phyloP scores from a whole-genome alignment of 2,329 filamentous ascomycete genomes.

The Trichoderma atroviride region DNA sequence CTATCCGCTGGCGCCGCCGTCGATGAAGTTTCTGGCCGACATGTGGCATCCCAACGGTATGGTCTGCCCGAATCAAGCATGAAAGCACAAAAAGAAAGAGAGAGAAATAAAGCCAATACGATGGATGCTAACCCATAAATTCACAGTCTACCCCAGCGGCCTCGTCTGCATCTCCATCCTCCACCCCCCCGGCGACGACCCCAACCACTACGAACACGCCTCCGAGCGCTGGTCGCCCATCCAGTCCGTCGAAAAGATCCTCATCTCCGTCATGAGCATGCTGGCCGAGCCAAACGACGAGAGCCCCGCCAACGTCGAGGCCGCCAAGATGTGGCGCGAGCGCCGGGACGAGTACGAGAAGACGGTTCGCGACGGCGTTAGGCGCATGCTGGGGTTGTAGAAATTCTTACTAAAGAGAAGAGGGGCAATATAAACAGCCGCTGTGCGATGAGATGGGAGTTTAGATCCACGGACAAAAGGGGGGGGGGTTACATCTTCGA shows the following conservation, averaged over 20 bases:
- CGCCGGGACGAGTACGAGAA: constrained; percentile 80
- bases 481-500: background rate
- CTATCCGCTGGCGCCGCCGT: constrained; percentile 93
- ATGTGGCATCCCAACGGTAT: constrained; percentile 96
- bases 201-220: constrained; percentile 96
- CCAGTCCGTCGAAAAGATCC: constrained; percentile 95
- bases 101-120: background rate
- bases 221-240: constrained; percentile 96
- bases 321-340: constrained; percentile 95
- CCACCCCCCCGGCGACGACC: constrained; percentile 93
- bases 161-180: constrained; percentile 98
- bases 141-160: constrained; percentile 82
- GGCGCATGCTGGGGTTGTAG: constrained; percentile 73
- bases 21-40: constrained; percentile 92
- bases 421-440: constrained; percentile 4
- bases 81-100: background rate
- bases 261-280: constrained; percentile 98
- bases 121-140: background rate
- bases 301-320: constrained; percentile 93
- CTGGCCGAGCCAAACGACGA: constrained; percentile 96
- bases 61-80: background rate
- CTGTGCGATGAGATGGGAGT: background rate
- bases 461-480: background rate
- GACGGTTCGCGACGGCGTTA: constrained; percentile 80
- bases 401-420: background rate